Conservation (phyloP, 495 filamentous ascomycete genomes). For the Astrocystis sublimbata region DNA sequence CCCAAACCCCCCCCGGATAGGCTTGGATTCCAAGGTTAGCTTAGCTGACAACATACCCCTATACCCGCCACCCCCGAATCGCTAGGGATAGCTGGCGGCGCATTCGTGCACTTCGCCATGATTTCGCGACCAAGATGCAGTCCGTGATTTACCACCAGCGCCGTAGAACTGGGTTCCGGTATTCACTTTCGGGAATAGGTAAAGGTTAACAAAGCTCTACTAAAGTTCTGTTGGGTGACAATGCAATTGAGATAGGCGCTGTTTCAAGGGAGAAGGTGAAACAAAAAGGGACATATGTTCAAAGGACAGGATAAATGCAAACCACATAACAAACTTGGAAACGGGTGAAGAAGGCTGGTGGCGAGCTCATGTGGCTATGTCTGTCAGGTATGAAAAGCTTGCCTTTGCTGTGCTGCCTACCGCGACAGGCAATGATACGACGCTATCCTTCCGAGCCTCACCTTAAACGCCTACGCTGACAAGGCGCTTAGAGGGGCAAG, state of each 20-base stretch:
- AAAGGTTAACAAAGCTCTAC: neutral
- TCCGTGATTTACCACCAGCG: neutral
- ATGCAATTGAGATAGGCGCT: neutral
- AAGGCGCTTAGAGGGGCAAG: neutral
- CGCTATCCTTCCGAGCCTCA: slow-evolving; percentile 1
- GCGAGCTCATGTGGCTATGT: neutral
- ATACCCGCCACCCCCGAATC: slow-evolving; percentile 60
- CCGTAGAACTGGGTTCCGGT: no score
- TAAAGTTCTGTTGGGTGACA: neutral
- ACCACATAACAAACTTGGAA: neutral
- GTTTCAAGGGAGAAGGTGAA: neutral
- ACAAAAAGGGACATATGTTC: neutral
- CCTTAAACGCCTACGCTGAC: neutral
- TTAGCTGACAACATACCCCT: slow-evolving; percentile 47
- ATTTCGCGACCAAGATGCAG: neutral
- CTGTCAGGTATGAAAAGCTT: no score
- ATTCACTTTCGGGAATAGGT: no score
- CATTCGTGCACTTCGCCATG: slow-evolving; percentile 45
- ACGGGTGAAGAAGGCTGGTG: neutral
- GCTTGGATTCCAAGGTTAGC: no score
- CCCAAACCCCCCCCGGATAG: neutral
- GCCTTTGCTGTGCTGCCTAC: neutral
- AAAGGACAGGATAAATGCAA: neutral
- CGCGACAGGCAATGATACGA: neutral
- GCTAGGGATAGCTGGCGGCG: slow-evolving; percentile 45